Conservation (phyloP, 257 asterid genomes). For the Linderniella brevidens region DNA sequence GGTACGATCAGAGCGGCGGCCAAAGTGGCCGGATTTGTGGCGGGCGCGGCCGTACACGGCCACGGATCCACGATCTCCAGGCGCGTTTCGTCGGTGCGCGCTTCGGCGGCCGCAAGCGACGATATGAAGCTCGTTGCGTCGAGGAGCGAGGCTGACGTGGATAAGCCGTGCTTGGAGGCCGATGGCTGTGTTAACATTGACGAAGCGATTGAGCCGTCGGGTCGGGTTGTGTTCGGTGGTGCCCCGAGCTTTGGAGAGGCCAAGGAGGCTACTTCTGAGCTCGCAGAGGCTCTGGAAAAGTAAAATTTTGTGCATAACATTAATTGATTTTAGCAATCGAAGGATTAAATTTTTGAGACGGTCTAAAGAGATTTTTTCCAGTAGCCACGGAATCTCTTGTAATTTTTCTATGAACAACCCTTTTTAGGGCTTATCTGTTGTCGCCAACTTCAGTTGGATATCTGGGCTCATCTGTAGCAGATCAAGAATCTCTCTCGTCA, state of each 20-base stretch:
- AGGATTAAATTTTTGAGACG: too few relatives aligned
- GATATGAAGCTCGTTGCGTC: slow-evolving; percentile 19
- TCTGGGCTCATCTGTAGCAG: slow-evolving; percentile 14
- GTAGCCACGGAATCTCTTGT: neutral
- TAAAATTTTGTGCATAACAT: slow-evolving; percentile 5
- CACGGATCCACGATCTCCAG: slow-evolving; percentile 19
- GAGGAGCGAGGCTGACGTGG: slow-evolving; percentile 12
- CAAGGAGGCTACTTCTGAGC: slow-evolving; percentile 66
- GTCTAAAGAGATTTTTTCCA: too few relatives aligned
- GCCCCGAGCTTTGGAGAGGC: slow-evolving; percentile 60
- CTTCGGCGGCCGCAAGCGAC: slow-evolving; percentile 15
- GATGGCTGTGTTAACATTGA: slow-evolving; percentile 65
- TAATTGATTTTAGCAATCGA: neutral
- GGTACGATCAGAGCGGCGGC: slow-evolving; percentile 61
- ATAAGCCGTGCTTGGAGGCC: slow-evolving; percentile 19
- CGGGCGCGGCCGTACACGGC: slow-evolving; percentile 24
- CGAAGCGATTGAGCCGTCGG: slow-evolving; percentile 27
- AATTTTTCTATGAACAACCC: neutral
- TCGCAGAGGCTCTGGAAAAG: slow-evolving; percentile 49
- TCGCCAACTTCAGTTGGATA: slow-evolving; percentile 16
- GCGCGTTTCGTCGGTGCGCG: slow-evolving; percentile 20
- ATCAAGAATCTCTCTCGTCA: slow-evolving; percentile 10
- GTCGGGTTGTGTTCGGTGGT: slow-evolving; percentile 49
- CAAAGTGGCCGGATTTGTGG: slow-evolving; percentile 46
- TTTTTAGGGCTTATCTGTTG: slow-evolving; percentile 29